phyloP scores from a whole-genome alignment of 306 rosid species.

The Potentilla sterilis region DNA sequence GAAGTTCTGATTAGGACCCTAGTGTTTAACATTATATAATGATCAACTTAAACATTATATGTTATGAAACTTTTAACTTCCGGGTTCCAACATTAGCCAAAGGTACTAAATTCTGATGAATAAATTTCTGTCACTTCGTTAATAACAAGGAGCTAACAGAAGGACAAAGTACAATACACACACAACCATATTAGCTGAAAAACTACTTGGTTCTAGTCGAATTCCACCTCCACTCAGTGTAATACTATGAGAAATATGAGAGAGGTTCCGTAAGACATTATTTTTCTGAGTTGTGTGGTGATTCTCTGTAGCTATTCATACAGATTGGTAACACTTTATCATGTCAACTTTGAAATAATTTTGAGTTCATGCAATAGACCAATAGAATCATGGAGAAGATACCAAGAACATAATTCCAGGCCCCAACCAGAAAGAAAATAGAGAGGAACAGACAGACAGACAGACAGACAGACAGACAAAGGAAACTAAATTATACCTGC shows the following conservation, averaged over 20 bases:
- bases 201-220: neutral
- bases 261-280: neutral
- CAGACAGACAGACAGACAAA: neutral
- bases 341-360: neutral
- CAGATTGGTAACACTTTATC: neutral
- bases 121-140: neutral
- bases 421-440: neutral
- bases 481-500: conserved; percentile 45
- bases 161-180: neutral
- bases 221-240: neutral
- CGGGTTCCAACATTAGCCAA: neutral
- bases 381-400: neutral
- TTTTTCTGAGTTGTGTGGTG: neutral
- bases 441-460: neutral
- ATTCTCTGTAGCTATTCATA: neutral
- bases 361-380: neutral
- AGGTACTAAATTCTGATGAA: neutral
- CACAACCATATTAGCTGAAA: neutral
- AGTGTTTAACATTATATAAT: neutral
- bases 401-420: neutral
- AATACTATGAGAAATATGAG: neutral
- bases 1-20: neutral
- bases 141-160: neutral
- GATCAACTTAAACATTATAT: neutral
- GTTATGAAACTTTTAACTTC: neutral